Percentiles rank a stretch among this genome's conserved stretches.
Conservation (phyloP, 2,329 filamentous ascomycete species). For the Cordyceps militaris region DNA sequence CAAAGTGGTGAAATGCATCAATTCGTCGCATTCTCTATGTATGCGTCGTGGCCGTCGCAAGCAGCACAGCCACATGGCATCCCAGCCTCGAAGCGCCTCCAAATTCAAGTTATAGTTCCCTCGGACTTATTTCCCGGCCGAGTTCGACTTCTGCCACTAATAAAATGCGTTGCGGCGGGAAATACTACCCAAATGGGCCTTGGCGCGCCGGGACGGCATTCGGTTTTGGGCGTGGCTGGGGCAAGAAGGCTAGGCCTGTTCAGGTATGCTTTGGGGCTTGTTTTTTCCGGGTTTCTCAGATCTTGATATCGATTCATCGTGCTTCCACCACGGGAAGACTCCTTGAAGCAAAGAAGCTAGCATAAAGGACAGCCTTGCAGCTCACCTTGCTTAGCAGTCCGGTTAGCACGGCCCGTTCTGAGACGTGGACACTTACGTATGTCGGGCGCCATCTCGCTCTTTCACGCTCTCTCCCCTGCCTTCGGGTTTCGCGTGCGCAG, state of each 20-base stretch:
- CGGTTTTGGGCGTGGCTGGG: neutral
- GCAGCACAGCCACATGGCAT: neutral
- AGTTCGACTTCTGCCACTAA: neutral
- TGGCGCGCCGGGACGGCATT: constrained; percentile 1
- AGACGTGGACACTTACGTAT: constrained; percentile 3
- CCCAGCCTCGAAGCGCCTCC: neutral
- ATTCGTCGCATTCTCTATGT: neutral
- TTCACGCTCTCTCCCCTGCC: neutral
- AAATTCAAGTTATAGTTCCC: neutral
- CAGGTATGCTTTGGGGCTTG: neutral
- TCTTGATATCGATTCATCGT: neutral
- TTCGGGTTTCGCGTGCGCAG: neutral
- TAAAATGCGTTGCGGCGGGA: neutral
- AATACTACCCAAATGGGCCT: neutral
- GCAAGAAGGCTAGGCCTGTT: neutral
- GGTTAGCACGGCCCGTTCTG: constrained; percentile 6
- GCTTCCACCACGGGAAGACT: neutral
- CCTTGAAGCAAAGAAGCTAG: neutral
- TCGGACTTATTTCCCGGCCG: neutral
- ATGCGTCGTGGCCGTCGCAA: neutral
- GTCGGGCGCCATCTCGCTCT: constrained; percentile 1
- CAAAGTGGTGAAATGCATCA: neutral
- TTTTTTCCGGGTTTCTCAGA: neutral
- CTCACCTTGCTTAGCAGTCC: neutral
- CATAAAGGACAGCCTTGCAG: neutral